Evolutionary conservation across 768 basidiomycete species (phyloP), one percentile per base, ranked within the genome.

Genomic region (Suillus hirtellus): DNA sequence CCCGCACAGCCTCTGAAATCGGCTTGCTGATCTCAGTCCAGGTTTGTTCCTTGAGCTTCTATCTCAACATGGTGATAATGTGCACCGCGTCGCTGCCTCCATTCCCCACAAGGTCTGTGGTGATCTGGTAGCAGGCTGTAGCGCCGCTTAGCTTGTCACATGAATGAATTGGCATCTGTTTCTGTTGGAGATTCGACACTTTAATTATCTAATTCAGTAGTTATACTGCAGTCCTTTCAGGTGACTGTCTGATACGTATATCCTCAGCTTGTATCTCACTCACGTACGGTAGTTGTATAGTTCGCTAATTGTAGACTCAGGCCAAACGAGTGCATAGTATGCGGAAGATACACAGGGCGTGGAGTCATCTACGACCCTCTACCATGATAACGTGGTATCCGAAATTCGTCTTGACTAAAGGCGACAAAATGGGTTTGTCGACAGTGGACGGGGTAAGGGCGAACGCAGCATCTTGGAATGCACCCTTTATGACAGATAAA

Each of bases 381-480:
- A 93, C 92, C 90, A 95, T 92, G 73, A 95, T 93, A 69, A 95
- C 88, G 72, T 95, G 93, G 75, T 94, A 95, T 15, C 93, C 93
- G 70, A 88, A 88, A 65, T 83, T 85, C 7, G 93, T 95, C 77
- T 93, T 95, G 40, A 94, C 88, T 56, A 94, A 82, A 17, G 86
- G 76, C 1, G 91, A 90, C 19, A 85, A 70, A 58, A 83, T 77
- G 4, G 93, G 92, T 66, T 90, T 93, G 75, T 93, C 92, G 65
- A 90, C 85, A 4, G 89, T 84, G 9, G 93, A 95, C 3, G 92
- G 92, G 34, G 83, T 78, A 54, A 95, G 81, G 19, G 86, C 86
- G 74, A 95, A 95, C 7, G 92, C 93, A n/a, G 86, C 93, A 62
- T 95, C 92, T 76, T 95, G 93, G 74, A 95, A 95, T 34, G 90